Evolutionary conservation across 352 stramenopile species (phyloP).

Genomic region (Saprolegnia parasitica): DNA sequence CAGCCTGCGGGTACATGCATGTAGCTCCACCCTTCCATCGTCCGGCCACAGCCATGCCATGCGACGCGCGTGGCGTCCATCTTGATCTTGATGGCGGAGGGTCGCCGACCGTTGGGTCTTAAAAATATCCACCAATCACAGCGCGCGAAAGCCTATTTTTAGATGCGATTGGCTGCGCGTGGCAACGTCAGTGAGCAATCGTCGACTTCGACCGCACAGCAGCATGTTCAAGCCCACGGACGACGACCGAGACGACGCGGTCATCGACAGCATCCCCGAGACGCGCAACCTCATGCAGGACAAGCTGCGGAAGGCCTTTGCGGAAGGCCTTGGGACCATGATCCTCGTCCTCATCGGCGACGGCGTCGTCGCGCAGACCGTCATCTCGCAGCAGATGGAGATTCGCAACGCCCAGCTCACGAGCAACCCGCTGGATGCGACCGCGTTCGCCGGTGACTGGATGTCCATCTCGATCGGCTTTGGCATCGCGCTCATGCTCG

Average conservation of each 20-base stretch:
- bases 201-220: no score
- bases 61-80: no score
- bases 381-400: slow-evolving; percentile 59
- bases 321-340: slow-evolving; percentile 56
- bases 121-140: no score
- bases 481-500: slow-evolving; percentile 66
- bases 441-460: slow-evolving; percentile 55
- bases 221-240: slow-evolving; percentile 24
- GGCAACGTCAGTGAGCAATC: no score
- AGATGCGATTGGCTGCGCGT: no score
- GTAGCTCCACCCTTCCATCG: no score
- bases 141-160: no score
- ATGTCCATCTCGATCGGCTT: slow-evolving; percentile 65
- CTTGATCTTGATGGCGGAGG: no score
- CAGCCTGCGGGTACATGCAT: no score
- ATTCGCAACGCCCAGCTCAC: slow-evolving; percentile 41
- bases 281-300: slow-evolving; percentile 21
- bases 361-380: slow-evolving; percentile 52
- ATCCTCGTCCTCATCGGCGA: slow-evolving; percentile 57
- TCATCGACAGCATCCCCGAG: slow-evolving; percentile 28
- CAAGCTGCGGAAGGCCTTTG: slow-evolving; percentile 29
- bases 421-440: slow-evolving; percentile 30
- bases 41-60: no score
- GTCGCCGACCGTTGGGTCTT: no score
- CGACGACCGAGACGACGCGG: not conserved